Conservation (phyloP, 306 rosid species). For the Quercus engelmannii region DNA sequence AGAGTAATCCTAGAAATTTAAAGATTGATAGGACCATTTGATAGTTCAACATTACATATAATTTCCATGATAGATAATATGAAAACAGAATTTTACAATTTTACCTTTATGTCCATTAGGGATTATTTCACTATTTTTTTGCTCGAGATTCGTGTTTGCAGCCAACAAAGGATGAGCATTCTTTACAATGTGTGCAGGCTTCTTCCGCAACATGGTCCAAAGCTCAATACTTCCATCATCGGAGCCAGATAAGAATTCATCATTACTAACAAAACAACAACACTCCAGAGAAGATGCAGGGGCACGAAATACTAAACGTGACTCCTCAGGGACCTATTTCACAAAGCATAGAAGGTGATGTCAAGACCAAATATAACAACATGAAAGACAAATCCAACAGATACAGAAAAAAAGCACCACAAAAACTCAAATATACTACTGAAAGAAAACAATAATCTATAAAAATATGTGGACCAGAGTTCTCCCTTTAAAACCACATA, state of each 20-base stretch:
- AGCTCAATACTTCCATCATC: slow-evolving; percentile 89
- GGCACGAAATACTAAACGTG: slow-evolving; percentile 86
- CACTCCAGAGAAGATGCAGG: slow-evolving; percentile 86
- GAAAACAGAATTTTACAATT: slow-evolving; percentile 2
- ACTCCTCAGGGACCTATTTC: slow-evolving; percentile 90
- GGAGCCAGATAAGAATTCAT: slow-evolving; percentile 82
- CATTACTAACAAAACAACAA: slow-evolving; percentile 79
- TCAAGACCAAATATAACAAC: slow-evolving; percentile 12
- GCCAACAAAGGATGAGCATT: slow-evolving; percentile 67
- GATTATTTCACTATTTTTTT: slow-evolving; percentile 37
- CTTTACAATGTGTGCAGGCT: slow-evolving; percentile 67
- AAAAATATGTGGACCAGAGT: background rate
- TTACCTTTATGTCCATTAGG: slow-evolving; percentile 72
- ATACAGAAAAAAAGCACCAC: background rate
- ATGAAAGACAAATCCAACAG: background rate
- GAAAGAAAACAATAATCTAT: background rate
- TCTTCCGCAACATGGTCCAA: slow-evolving; percentile 70
- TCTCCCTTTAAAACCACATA: no score
- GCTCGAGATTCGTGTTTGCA: slow-evolving; percentile 38
- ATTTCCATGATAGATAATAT: background rate
- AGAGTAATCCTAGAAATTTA: background rate
- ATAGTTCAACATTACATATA: background rate
- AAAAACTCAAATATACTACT: slow-evolving; percentile 3
- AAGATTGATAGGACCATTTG: background rate
- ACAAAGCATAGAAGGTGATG: slow-evolving; percentile 15